Evolutionary conservation across 2,329 filamentous ascomycete species (phyloP).

Genomic region (Alternaria sp.): DNA sequence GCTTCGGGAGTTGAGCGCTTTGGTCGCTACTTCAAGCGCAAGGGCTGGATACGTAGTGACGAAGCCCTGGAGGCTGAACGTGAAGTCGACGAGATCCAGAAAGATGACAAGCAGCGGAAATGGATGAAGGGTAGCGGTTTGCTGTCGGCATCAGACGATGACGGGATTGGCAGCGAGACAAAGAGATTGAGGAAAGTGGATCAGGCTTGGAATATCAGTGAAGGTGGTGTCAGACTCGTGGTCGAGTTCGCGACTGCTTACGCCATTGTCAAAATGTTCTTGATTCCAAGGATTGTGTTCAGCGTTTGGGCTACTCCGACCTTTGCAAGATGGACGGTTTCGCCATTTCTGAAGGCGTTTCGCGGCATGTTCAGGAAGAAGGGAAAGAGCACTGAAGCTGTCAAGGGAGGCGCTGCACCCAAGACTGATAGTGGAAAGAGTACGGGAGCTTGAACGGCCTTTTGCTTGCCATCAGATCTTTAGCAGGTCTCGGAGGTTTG

Average conservation of each 20-base stretch:
- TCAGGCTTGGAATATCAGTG: slow-evolving; percentile 50
- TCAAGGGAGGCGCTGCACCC: slow-evolving; percentile 41
- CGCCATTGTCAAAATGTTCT: slow-evolving; percentile 83
- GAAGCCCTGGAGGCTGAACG: slow-evolving; percentile 57
- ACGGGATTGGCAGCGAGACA: slow-evolving; percentile 54
- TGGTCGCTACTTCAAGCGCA: slow-evolving; percentile 77
- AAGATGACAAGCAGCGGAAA: slow-evolving; percentile 61
- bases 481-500: not conserved
- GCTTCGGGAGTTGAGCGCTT: slow-evolving; percentile 75
- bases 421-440: slow-evolving; percentile 27
- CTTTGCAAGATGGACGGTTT: slow-evolving; percentile 69
- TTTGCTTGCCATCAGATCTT: not conserved
- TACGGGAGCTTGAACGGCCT: not conserved
- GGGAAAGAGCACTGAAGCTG: slow-evolving; percentile 43
- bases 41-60: slow-evolving; percentile 77
- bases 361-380: slow-evolving; percentile 50
- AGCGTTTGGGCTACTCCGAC: slow-evolving; percentile 92
- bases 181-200: slow-evolving; percentile 41
- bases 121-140: slow-evolving; percentile 63
- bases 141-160: slow-evolving; percentile 39
- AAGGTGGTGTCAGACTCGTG: slow-evolving; percentile 62
- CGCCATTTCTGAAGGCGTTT: slow-evolving; percentile 42
- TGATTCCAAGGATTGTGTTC: slow-evolving; percentile 77
- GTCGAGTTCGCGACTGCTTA: slow-evolving; percentile 86
- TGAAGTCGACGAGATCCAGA: slow-evolving; percentile 20